phyloP scores from a whole-genome alignment of 192 early-diverging fungal species.

The Linnemannia schmuckeri region DNA sequence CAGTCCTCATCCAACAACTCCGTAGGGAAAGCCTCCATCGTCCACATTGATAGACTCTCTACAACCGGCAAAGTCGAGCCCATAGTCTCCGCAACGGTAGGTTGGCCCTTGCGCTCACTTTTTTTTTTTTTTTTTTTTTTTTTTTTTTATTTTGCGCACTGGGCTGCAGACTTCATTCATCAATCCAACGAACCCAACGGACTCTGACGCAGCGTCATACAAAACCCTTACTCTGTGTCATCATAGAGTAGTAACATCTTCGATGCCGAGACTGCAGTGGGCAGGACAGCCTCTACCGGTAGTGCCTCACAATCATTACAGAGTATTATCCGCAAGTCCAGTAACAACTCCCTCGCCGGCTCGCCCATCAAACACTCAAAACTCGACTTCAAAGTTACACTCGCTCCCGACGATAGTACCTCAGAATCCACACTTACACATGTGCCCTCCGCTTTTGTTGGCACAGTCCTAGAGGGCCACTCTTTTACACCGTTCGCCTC shows the following conservation, averaged over 20 bases:
- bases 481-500: not conserved
- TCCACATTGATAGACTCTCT: slow-evolving; percentile 6
- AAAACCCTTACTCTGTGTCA: not conserved
- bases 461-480: slow-evolving; percentile 16
- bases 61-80: slow-evolving; percentile 12
- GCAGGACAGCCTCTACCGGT: not conserved
- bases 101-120: not conserved
- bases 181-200: not conserved
- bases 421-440: not conserved
- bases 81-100: slow-evolving; percentile 26
- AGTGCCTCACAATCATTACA: slow-evolving; percentile 35
- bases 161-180: not conserved
- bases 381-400: not conserved
- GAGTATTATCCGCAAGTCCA: slow-evolving; percentile 44
- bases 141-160: not conserved
- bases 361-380: not conserved
- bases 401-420: not conserved
- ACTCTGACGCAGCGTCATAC: not conserved
- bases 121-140: not conserved
- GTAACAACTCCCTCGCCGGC: not conserved
- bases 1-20: slow-evolving; percentile 3
- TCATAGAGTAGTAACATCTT: slow-evolving; percentile 11
- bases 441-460: slow-evolving; percentile 2
- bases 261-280: not conserved
- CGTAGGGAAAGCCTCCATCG: not conserved